These are phyloP conservation scores for Aspergillus pseudonomiae DNA, from an alignment of 2,329 filamentous ascomycete genomes.

Conservation along the genomic window DNA sequence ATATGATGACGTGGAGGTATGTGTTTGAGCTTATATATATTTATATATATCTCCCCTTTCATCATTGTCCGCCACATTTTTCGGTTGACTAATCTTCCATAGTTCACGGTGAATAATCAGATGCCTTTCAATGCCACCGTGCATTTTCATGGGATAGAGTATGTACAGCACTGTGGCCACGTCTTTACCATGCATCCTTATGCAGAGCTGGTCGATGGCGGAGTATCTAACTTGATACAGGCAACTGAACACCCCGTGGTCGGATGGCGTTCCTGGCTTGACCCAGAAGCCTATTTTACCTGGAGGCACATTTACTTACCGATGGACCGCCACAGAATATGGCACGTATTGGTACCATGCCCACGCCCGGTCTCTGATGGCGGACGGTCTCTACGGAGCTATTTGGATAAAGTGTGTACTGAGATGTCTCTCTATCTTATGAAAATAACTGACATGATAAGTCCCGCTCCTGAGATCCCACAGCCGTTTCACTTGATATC, in stretches of 20 bases:
- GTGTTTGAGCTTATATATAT: neutral
- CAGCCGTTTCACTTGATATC: conserved; percentile 57
- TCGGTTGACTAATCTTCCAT: neutral
- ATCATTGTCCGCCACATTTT: neutral
- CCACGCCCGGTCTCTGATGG: conserved; percentile 58
- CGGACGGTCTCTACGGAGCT: conserved; percentile 62
- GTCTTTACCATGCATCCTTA: neutral
- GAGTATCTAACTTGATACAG: conserved; percentile 23
- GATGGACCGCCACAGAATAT: conserved; percentile 57
- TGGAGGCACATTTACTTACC: conserved; percentile 54
- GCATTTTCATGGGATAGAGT: conserved; percentile 47
- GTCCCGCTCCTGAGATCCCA: conserved; percentile 29
- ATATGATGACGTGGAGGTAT: conserved; percentile 34
- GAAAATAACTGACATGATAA: conserved; percentile 23
- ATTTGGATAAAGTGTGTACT: conserved; percentile 34
- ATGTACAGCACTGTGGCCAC: neutral
- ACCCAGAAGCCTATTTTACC: conserved; percentile 57
- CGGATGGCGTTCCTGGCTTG: conserved; percentile 62
- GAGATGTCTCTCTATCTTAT: neutral
- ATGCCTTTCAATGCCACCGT: conserved; percentile 35
- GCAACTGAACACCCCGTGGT: conserved; percentile 57
- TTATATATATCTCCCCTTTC: neutral
- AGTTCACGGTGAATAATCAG: conserved; percentile 36
- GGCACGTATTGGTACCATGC: conserved; percentile 62
- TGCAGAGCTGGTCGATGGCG: neutral